Conservation (phyloP, 805 yeast genomes). For the Metschnikowia gelsemii region DNA sequence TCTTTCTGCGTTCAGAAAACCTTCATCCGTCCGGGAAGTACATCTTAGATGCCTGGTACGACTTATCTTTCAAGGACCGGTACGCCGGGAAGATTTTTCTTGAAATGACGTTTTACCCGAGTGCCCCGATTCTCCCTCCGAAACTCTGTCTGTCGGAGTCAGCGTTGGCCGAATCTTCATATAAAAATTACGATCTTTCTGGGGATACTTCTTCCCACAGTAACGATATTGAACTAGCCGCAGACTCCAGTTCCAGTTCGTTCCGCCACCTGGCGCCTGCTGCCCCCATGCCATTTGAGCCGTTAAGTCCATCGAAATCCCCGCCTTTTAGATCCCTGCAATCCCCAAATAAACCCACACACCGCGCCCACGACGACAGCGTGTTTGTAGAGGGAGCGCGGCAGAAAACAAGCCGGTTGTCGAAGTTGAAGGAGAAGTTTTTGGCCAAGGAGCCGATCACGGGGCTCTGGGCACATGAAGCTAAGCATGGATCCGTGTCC, state of each 20-base stretch:
- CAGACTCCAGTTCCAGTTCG: too few species aligned
- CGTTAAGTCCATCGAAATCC: constrained; percentile 7
- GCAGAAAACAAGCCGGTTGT: constrained; percentile 29
- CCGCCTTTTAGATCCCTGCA: constrained; percentile 14
- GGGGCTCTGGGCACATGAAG: constrained; percentile 23
- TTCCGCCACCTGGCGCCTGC: constrained; percentile 17
- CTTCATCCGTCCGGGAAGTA: constrained; percentile 50
- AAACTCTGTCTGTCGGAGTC: constrained; percentile 22
- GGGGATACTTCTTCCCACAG: too few species aligned
- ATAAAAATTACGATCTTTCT: too few species aligned
- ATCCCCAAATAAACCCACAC: constrained; percentile 17
- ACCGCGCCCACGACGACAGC: not conserved
- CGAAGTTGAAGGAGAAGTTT: constrained; percentile 34
- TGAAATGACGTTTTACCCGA: constrained; percentile 89
- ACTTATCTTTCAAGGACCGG: constrained; percentile 60
- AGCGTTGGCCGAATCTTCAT: too few species aligned
- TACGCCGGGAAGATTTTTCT: constrained; percentile 86
- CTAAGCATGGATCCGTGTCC: not conserved
- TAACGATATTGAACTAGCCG: too few species aligned
- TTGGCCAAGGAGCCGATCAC: constrained; percentile 36
- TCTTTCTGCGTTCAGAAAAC: constrained; percentile 54
- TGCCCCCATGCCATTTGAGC: constrained; percentile 1
- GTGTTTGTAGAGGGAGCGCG: constrained; percentile 20
- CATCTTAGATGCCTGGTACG: constrained; percentile 87
- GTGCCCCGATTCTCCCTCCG: constrained; percentile 44